Percentiles rank a stretch among this genome's conserved stretches.
phyloP scores from a whole-genome alignment of 2,329 filamentous ascomycete species.

The Cercospora sojina region DNA sequence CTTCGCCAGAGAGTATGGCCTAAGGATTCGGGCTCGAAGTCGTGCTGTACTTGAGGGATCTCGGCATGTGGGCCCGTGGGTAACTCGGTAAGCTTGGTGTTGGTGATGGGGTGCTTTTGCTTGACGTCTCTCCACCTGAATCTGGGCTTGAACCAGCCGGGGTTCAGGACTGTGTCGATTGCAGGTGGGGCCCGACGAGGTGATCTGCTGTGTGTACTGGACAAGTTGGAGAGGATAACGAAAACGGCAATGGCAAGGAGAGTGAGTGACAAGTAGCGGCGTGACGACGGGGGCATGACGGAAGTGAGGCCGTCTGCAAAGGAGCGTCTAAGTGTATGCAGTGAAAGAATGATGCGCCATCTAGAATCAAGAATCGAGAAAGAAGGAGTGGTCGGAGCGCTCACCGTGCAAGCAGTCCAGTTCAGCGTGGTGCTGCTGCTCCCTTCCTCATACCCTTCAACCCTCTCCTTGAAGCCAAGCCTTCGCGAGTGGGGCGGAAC shows the following conservation, averaged over 20 bases:
- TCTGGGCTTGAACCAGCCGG: slow-evolving; percentile 29
- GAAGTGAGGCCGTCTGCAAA: neutral
- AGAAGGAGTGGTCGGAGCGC: slow-evolving; percentile 1
- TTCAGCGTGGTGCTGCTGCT: neutral
- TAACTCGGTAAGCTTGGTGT: slow-evolving; percentile 65
- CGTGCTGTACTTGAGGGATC: slow-evolving; percentile 74
- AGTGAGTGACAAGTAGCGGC: slow-evolving; percentile 30
- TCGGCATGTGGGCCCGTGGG: slow-evolving; percentile 67
- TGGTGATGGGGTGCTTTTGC: slow-evolving; percentile 64
- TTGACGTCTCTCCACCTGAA: slow-evolving; percentile 37
- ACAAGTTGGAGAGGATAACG: slow-evolving; percentile 22
- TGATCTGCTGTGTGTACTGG: neutral
- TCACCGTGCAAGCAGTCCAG: neutral
- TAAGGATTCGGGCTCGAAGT: slow-evolving; percentile 64
- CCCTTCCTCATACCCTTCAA: neutral
- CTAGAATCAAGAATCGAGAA: neutral
- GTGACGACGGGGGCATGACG: slow-evolving; percentile 32
- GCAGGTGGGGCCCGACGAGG: slow-evolving; percentile 3
- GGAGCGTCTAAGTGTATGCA: slow-evolving; percentile 3
- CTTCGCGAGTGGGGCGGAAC: neutral
- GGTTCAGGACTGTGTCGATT: slow-evolving; percentile 29
- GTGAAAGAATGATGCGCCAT: neutral
- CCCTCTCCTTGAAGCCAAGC: neutral
- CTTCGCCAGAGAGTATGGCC: slow-evolving; percentile 62
- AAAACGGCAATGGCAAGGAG: slow-evolving; percentile 27